Conservation (phyloP, 1,139 yeast species). For the Hemisphaericaspora lyxosophila region DNA sequence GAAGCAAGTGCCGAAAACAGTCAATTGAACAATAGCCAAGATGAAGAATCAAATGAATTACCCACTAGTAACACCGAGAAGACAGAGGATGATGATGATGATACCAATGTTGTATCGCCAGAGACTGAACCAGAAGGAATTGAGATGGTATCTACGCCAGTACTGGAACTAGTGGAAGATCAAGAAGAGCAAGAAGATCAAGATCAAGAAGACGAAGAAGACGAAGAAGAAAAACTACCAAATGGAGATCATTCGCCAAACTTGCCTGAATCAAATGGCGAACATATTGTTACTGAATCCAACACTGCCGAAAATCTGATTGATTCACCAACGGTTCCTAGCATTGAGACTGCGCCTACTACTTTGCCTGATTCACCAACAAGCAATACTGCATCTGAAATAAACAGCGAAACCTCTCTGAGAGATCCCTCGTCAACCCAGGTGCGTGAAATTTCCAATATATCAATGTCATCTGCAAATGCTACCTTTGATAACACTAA, state of each 20-base stretch:
- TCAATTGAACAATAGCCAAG: background rate
- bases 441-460: constrained; percentile 21
- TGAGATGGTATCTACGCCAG: no score
- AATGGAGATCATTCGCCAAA: background rate
- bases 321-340: background rate
- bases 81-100: background rate
- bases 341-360: constrained; percentile 1
- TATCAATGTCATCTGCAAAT: constrained; percentile 23
- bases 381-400: constrained; percentile 1
- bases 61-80: background rate
- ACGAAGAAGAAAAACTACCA: background rate
- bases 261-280: background rate
- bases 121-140: no score
- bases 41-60: background rate
- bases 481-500: constrained; percentile 38
- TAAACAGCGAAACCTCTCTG: constrained; percentile 2
- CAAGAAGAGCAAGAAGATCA: background rate
- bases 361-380: constrained; percentile 1
- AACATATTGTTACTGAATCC: background rate
- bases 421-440: constrained; percentile 3
- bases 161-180: no score
- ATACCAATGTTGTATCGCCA: no score
- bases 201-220: constrained; percentile 1
- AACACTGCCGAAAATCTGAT: background rate
- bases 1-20: background rate